phyloP scores from a whole-genome alignment of 208 protist species.

The Acanthamoeba royreba region DNA sequence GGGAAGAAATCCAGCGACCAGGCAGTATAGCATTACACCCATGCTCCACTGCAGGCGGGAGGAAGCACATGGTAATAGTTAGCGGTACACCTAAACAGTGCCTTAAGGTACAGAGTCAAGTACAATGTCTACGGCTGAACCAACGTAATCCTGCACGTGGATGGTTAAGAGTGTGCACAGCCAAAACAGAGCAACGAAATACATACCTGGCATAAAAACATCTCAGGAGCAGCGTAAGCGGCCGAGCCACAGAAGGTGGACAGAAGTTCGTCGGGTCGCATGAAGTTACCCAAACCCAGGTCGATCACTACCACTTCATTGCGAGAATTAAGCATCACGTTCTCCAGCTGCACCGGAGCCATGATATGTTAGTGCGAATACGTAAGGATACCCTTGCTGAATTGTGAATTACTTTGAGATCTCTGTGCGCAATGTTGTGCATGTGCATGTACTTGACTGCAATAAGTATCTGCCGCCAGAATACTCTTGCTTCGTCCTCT shows the following conservation, averaged over 20 bases:
- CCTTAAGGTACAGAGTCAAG: too few species aligned
- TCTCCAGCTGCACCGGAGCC: constrained; percentile 14
- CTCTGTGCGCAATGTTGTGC: constrained; percentile 17
- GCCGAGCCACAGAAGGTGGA: constrained; percentile 52
- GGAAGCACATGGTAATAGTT: too few species aligned
- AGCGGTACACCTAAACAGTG: too few species aligned
- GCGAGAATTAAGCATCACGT: constrained; percentile 13
- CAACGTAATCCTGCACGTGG: constrained; percentile 29
- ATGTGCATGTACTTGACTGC: constrained; percentile 45
- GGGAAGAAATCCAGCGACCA: constrained; percentile 94
- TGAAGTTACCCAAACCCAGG: constrained; percentile 38
- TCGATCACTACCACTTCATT: constrained; percentile 22
- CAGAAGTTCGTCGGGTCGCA: background rate
- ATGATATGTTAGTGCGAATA: background rate
- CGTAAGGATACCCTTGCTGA: background rate
- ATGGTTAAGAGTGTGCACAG: background rate
- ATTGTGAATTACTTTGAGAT: background rate
- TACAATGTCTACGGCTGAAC: background rate
- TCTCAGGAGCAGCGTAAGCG: constrained; percentile 53
- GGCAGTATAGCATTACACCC: constrained; percentile 96
- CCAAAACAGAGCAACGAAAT: background rate
- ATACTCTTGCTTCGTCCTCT: constrained; percentile 35
- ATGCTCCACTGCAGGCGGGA: too few species aligned
- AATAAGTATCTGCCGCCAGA: constrained; percentile 18
- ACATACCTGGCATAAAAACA: constrained; percentile 36